These are phyloP conservation scores for Pyronema domesticum DNA, from an alignment of 495 filamentous ascomycete genomes.

Conservation along the genomic window DNA sequence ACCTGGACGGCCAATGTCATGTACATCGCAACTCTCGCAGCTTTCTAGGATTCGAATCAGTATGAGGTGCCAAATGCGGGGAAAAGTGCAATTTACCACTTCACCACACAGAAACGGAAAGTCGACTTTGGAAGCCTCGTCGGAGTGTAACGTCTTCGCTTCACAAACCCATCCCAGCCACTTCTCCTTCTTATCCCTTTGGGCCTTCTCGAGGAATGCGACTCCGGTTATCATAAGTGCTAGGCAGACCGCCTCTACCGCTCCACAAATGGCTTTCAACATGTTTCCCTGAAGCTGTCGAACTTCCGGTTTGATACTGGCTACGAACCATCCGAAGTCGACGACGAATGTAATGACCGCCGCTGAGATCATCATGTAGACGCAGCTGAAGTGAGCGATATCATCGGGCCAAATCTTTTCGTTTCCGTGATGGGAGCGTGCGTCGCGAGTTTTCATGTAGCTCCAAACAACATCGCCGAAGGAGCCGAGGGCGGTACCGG, in stretches of 20 bases:
- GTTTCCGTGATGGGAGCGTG: not conserved
- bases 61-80: not conserved
- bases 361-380: not conserved
- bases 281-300: not conserved
- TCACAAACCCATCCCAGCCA: not conserved
- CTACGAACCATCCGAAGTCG: not conserved
- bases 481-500: not conserved
- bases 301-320: not conserved
- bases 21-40: not conserved
- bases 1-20: not conserved
- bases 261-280: not conserved
- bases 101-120: slow-evolving; percentile 2
- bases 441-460: not conserved
- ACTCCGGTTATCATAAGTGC: not conserved
- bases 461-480: not conserved
- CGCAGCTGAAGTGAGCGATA: not conserved
- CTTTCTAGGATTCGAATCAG: not conserved
- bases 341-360: not conserved
- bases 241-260: not conserved
- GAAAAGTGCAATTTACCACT: not conserved
- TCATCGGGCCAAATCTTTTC: not conserved
- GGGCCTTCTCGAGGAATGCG: not conserved
- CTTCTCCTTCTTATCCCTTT: not conserved
- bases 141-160: not conserved
- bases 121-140: not conserved